phyloP scores from a whole-genome alignment of 305 asterid genomes.

The Fraxinus ornus region DNA sequence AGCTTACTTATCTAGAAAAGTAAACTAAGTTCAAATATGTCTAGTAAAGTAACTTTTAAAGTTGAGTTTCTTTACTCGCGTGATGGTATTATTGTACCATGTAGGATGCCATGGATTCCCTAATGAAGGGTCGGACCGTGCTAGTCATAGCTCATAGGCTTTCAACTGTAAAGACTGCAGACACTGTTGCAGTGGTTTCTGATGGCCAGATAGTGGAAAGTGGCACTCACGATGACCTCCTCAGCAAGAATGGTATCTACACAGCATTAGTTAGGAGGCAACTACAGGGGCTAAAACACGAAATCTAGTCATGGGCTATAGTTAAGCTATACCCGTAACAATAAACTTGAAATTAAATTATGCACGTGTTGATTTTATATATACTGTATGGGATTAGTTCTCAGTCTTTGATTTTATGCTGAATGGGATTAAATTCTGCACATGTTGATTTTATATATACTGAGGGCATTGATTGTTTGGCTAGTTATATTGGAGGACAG shows the following conservation, averaged over 20 bases:
- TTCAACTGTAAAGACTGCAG: conserved; percentile 81
- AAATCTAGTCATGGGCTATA: conserved; percentile 21
- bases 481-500: background rate
- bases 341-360: background rate
- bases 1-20: background rate
- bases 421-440: background rate
- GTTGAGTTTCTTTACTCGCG: background rate
- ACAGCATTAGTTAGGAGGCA: conserved; percentile 78
- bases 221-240: conserved; percentile 71
- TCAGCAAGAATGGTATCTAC: conserved; percentile 58
- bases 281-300: conserved; percentile 60
- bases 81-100: background rate
- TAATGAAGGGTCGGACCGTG: conserved; percentile 80
- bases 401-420: background rate
- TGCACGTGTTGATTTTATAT: background rate
- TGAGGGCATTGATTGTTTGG: background rate
- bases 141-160: conserved; percentile 88
- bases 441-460: background rate
- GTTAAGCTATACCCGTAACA: background rate
- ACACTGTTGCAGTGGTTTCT: conserved; percentile 76
- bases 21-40: background rate
- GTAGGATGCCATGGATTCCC: conserved; percentile 90
- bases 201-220: conserved; percentile 82
- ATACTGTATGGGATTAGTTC: background rate
- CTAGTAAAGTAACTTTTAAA: background rate